Conservation (phyloP, 148 eudicot genomes). For the Cornus controversa region DNA sequence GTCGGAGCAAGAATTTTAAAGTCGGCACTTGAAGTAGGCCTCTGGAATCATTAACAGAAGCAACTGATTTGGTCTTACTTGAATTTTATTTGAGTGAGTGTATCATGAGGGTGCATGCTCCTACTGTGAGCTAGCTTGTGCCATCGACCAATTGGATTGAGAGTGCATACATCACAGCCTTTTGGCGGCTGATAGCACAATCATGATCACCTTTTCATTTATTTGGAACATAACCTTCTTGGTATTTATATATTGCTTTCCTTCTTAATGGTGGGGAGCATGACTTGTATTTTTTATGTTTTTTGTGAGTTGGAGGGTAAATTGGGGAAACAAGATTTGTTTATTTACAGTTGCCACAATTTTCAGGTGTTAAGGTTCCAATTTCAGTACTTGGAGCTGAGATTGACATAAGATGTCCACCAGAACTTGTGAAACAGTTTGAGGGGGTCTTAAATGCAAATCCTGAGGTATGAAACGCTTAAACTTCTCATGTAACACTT, state of each 20-base stretch:
- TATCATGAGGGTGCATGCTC: too few relatives aligned
- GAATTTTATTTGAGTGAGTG: background rate
- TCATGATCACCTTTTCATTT: too few relatives aligned
- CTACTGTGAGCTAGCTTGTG: too few relatives aligned
- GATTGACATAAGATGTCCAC: conserved; percentile 55
- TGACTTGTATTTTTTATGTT: background rate
- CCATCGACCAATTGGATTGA: too few relatives aligned
- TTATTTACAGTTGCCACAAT: background rate
- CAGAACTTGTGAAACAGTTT: conserved; percentile 62
- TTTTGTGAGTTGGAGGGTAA: background rate
- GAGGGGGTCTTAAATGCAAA: conserved; percentile 55
- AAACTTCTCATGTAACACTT: background rate
- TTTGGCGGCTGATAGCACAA: too few relatives aligned
- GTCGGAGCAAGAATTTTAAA: background rate
- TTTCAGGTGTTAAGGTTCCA: conserved; percentile 66
- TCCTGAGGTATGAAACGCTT: conserved; percentile 49
- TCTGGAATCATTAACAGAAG: background rate
- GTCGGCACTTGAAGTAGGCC: background rate
- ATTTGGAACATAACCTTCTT: background rate
- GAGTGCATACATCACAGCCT: too few relatives aligned
- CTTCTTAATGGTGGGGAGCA: background rate
- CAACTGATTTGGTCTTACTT: background rate
- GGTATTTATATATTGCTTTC: background rate
- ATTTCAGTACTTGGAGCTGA: conserved; percentile 71
- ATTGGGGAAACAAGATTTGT: background rate